These are phyloP conservation scores for Trichophyton mentagrophytes DNA, from an alignment of 2,329 filamentous ascomycete genomes.

Conservation along the genomic window DNA sequence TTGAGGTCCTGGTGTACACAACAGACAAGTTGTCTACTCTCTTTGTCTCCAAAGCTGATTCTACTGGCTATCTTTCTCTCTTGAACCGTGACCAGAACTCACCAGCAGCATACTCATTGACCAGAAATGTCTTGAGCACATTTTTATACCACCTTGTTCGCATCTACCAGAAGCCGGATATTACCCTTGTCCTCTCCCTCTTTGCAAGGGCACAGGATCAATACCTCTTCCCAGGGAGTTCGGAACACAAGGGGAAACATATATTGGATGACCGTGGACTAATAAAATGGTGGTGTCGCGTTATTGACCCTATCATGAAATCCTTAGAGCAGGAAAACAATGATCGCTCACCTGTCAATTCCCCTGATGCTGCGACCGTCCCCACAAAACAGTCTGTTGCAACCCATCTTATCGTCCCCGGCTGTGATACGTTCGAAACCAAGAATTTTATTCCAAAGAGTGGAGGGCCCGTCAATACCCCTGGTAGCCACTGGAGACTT, in stretches of 20 bases:
- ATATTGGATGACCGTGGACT: slow-evolving; percentile 80
- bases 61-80: slow-evolving; percentile 70
- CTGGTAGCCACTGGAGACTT: slow-evolving; percentile 36
- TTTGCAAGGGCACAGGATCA: slow-evolving; percentile 88
- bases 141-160: slow-evolving; percentile 67
- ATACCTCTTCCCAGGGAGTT: slow-evolving; percentile 87
- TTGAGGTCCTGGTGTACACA: slow-evolving; percentile 80
- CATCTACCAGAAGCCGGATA: slow-evolving; percentile 49
- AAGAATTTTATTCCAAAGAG: slow-evolving; percentile 59
- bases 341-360: slow-evolving; percentile 18
- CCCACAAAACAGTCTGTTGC: slow-evolving; percentile 37
- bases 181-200: slow-evolving; percentile 66
- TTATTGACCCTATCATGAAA: slow-evolving; percentile 62
- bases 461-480: slow-evolving; percentile 28
- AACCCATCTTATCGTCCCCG: slow-evolving; percentile 77
- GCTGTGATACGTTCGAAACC: slow-evolving; percentile 69
- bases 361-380: slow-evolving; percentile 11
- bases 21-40: slow-evolving; percentile 70
- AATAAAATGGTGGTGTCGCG: slow-evolving; percentile 91
- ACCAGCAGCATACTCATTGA: slow-evolving; percentile 46
- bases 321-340: slow-evolving; percentile 31
- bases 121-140: slow-evolving; percentile 54
- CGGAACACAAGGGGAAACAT: slow-evolving; percentile 75
- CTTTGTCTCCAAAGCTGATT: slow-evolving; percentile 95
- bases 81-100: slow-evolving; percentile 44